Base-by-base conservation (phyloP, 176 grass and related monocot species). In the Elaeis guineensis region DNA sequence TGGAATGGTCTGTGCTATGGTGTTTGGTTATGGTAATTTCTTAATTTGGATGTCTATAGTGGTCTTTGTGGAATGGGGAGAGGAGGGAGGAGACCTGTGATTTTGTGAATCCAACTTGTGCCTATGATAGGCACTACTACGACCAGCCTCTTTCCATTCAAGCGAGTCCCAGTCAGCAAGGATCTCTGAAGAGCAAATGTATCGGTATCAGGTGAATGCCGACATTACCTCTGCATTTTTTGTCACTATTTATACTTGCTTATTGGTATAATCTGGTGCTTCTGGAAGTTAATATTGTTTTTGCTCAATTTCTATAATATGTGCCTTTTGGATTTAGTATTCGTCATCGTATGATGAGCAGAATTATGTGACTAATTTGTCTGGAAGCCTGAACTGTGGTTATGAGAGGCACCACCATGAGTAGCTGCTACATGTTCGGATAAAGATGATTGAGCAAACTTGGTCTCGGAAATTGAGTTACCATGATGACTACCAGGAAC, bases 331-430 rank as follows among this genome's bases (percentile, higher is more conserved):
- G 35, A 44, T 44, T 14, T 44, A 71, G 61, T 51, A 56, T 57
- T 62, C 28, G 52, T 65, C 67, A 71, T 54, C 71, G 51, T 49
- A 56, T 52, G 72, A 57, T 9, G 71, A 61, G 32, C 48, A 21
- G 22, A 21, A 54, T 48, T 50, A 67, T 44, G 72, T 71, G 24
- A 80, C 14, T 50, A 72, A 30, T 17, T 57, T 89, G 64, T 74
- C 76, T 32, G 44, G 65, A 58, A 67, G 72, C 51, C 78, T 84
- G 50, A 64, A 72, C 19, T 66, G 80, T 61, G 68, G 75, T 57
- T 89, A 89, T 77, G 77, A 83, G 67, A 78, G 79, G 23, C 57
- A 89, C 49, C 61, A 68, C 59, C 49, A 66, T 83, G 79, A 83
- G 69, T 65, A 76, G 32, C 63, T 73, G 6, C 79, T 85, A 18